These are phyloP conservation scores for Ophiostoma ips DNA, from an alignment of 2,329 filamentous ascomycete species.

Conservation along the genomic window DNA sequence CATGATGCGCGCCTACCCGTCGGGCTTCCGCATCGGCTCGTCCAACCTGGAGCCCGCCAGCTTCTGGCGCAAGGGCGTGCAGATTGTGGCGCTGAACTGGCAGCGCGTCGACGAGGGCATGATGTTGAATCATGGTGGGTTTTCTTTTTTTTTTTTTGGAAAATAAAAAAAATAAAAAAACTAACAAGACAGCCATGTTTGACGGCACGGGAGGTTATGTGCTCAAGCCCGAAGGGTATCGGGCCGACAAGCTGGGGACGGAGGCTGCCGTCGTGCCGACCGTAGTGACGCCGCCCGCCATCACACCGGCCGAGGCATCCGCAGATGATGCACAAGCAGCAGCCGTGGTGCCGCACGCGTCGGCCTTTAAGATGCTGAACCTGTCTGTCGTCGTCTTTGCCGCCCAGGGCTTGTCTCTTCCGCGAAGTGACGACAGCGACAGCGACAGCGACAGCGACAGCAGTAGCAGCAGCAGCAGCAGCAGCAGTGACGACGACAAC, in stretches of 20 bases:
- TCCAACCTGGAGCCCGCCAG: constrained; percentile 75
- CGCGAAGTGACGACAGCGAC: constrained; percentile 16
- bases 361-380: constrained; percentile 46
- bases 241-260: constrained; percentile 18
- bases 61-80: constrained; percentile 80
- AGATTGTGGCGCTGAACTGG: constrained; percentile 90
- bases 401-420: constrained; percentile 62
- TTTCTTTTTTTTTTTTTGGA: no score
- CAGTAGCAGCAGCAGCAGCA: neutral
- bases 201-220: constrained; percentile 71
- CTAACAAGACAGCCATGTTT: constrained; percentile 12
- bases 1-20: constrained; percentile 81
- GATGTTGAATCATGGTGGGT: constrained; percentile 95
- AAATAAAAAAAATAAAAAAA: no score
- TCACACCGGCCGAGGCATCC: constrained; percentile 8
- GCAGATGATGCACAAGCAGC: neutral
- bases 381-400: constrained; percentile 62
- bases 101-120: constrained; percentile 81
- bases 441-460: neutral
- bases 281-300: neutral
- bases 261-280: constrained; percentile 16
- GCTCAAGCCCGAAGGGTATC: constrained; percentile 57
- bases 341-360: constrained; percentile 17
- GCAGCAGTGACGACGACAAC: neutral
- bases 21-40: constrained; percentile 64